Evolutionary conservation across 169 alveolate species (phyloP).

Genomic region (Perkinsus olseni): DNA sequence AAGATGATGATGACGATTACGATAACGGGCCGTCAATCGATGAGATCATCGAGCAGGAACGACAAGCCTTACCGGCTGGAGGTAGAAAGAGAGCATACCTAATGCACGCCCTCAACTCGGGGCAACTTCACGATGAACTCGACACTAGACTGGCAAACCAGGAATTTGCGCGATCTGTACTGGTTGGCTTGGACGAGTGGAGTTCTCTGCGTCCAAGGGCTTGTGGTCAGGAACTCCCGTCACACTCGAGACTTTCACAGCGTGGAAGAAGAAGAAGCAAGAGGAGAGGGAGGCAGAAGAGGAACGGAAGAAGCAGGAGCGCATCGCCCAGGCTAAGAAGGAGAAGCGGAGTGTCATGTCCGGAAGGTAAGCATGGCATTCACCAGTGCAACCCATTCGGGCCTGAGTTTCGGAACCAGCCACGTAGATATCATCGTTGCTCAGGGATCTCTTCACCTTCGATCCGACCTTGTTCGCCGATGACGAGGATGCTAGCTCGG

Average conservation of each 20-base stretch:
- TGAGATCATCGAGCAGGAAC: conserved; percentile 82
- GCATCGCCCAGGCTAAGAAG: conserved; percentile 41
- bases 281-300: conserved; percentile 57
- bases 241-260: conserved; percentile 76
- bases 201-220: not conserved
- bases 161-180: too few relatives aligned
- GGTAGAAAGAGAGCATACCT: not conserved
- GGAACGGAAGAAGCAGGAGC: conserved; percentile 61
- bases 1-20: conserved; percentile 59
- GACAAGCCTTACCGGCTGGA: conserved; percentile 37
- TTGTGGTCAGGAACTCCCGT: conserved; percentile 65
- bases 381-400: too few relatives aligned
- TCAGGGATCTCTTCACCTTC: conserved; percentile 70
- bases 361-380: conserved; percentile 17
- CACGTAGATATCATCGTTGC: too few relatives aligned
- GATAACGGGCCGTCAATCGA: conserved; percentile 60
- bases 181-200: too few relatives aligned
- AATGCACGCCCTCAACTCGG: too few relatives aligned
- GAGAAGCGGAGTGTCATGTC: conserved; percentile 42
- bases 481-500: not conserved
- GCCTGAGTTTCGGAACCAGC: too few relatives aligned
- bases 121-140: too few relatives aligned
- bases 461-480: conserved; percentile 49
- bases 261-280: conserved; percentile 77
- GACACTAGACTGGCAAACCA: too few relatives aligned